Evolutionary conservation across 768 basidiomycete species (phyloP), one percentile per base, ranked within the genome.

Genomic region (Cystofilobasidium macerans): DNA sequence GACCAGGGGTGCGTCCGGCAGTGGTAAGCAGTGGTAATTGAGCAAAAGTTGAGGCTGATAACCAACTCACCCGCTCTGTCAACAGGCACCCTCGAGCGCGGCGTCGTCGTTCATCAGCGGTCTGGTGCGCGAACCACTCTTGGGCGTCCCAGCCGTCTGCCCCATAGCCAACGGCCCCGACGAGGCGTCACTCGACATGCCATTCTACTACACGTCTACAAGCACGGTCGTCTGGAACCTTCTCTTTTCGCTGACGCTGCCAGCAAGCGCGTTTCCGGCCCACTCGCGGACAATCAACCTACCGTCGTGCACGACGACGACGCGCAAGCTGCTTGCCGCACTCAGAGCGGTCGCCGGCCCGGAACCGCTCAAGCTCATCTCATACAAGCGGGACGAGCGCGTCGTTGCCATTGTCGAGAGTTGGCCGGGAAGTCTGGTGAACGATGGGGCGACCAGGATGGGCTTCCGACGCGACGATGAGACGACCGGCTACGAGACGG

Each of bases 251-350:
- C 78, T 79, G 70, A 76, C 79, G 62, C 70, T 85, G 62, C 78
- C 79, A 20, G 78, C 80, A 3, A 72, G 72, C 16, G 73, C 71
- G 11, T 81, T 83, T 65, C 71, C 71, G 68, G 32, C 73, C 1
- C 80, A 82, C 73, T 81, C 79, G 0, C 79, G 84, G 61, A 81
- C 81, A 8, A 79, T 84, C 40, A 84, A 81, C 69, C 72, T 84
- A 3, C 84, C 84, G 1, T 84, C 84, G 0, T 82, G 84, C 73
- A 82, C 81, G 5, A 77, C 81, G 13, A 83, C 80, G 3, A 79
- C 84, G 1, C 78, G 80, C 42, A 80, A 83, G 53, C 82, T 82
- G 73, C 74, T 85, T 14, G 72, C 78, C 20, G 82, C 84, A 11
- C 75, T 85, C 35, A 76, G 78, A 62, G 75, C 78, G 57, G 78